phyloP scores from a whole-genome alignment of 75 land plant species.

The Cunninghamia lanceolata region DNA sequence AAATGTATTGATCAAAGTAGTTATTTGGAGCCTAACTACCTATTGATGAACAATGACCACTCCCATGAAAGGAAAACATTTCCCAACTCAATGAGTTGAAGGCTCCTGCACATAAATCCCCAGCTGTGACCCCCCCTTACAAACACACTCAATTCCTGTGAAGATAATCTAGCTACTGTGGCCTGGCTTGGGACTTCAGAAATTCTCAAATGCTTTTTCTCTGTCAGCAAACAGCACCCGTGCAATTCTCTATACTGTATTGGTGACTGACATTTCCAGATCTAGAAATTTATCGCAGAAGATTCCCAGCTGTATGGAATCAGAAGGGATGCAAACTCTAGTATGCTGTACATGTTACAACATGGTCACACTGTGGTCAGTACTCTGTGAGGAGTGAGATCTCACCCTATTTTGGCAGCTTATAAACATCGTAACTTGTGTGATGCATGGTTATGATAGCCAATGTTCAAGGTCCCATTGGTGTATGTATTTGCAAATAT shows the following conservation, averaged over 20 bases:
- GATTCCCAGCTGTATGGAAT: not conserved
- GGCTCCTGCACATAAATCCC: not conserved
- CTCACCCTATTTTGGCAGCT: not conserved
- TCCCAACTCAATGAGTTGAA: too few relatives aligned
- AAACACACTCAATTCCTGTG: not conserved
- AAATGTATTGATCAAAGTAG: too few relatives aligned
- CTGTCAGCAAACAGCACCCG: not conserved
- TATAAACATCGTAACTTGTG: not conserved
- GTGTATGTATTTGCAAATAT: not conserved
- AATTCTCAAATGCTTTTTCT: not conserved
- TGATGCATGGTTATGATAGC: not conserved
- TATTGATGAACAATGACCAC: not conserved
- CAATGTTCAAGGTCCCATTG: not conserved
- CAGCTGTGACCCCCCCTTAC: not conserved
- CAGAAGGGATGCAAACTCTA: not conserved
- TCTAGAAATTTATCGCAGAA: too few relatives aligned
- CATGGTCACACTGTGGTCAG: not conserved
- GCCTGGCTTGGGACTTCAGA: not conserved
- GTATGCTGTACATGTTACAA: not conserved
- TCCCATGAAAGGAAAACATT: too few relatives aligned
- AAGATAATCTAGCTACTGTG: not conserved
- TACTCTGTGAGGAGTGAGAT: not conserved
- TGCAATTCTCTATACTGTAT: too few relatives aligned
- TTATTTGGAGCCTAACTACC: not conserved
- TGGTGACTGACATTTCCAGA: too few relatives aligned